Evolutionary conservation across 164 flowering plant species (phyloP).

Genomic region (Buxus sempervirens): DNA sequence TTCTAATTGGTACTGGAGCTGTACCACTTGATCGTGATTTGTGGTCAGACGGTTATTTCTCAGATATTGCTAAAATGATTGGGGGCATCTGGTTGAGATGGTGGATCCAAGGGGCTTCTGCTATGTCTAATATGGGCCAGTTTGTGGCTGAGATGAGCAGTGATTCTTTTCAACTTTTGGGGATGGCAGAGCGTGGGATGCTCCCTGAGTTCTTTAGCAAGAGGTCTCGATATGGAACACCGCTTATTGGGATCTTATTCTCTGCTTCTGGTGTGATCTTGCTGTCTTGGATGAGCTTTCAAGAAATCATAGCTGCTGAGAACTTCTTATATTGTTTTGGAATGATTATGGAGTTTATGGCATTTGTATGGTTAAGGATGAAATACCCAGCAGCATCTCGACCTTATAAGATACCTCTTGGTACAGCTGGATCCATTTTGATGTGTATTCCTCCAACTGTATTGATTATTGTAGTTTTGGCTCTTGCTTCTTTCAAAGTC

Average conservation of each 20-base stretch:
- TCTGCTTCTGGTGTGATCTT: conserved; percentile 53
- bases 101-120: conserved; percentile 55
- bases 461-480: conserved; percentile 42
- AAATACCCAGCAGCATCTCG: conserved; percentile 38
- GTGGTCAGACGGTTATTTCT: conserved; percentile 58
- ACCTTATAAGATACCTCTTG: conserved; percentile 53
- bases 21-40: conserved; percentile 29
- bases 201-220: conserved; percentile 45
- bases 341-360: conserved; percentile 51
- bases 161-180: conserved; percentile 55
- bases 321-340: conserved; percentile 55
- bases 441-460: conserved; percentile 50
- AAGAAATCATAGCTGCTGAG: conserved; percentile 56
- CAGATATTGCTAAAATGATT: conserved; percentile 42
- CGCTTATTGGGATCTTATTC: conserved; percentile 46
- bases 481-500: conserved; percentile 39
- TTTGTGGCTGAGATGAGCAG: conserved; percentile 67
- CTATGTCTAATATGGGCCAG: conserved; percentile 58
- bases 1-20: conserved; percentile 48
- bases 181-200: conserved; percentile 65
- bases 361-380: conserved; percentile 46
- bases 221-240: conserved; percentile 53
- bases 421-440: conserved; percentile 41
- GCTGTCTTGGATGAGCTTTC: conserved; percentile 56
- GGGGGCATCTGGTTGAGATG: conserved; percentile 54